Evolutionary conservation across 345 rosid genomes (phyloP).

Genomic region (Psidium guajava): DNA sequence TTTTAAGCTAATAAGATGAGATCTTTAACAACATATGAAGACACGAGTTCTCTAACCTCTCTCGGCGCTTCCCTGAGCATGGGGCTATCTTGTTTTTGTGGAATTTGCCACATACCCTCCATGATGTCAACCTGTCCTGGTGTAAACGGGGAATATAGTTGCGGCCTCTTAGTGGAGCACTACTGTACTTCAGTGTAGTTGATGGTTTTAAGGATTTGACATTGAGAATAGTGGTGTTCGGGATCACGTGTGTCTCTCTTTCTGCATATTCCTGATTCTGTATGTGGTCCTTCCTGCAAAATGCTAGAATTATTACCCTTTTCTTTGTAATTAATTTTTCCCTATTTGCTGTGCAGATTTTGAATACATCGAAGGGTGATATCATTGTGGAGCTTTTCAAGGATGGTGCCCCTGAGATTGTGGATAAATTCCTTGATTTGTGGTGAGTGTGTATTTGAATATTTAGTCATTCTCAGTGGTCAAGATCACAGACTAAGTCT

Average conservation of each 20-base stretch:
- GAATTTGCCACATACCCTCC: background rate
- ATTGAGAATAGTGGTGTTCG: background rate
- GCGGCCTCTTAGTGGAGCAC: background rate
- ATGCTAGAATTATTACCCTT: background rate
- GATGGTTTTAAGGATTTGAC: background rate
- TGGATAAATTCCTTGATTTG: conserved; percentile 69
- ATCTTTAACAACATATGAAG: background rate
- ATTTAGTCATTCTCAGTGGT: background rate
- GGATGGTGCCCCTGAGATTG: conserved; percentile 62
- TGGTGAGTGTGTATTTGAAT: conserved; percentile 26
- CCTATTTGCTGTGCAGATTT: conserved; percentile 29
- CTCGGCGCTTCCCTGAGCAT: background rate
- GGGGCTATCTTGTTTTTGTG: background rate
- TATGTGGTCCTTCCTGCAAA: background rate
- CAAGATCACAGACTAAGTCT: background rate
- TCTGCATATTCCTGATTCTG: background rate
- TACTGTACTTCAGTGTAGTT: background rate
- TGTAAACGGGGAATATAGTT: background rate
- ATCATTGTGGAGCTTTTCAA: conserved; percentile 61
- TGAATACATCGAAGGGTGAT: conserved; percentile 69
- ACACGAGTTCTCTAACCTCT: background rate
- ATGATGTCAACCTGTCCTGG: background rate
- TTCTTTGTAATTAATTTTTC: background rate
- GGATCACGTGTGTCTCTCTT: background rate
- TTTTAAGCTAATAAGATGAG: background rate